phyloP scores from a whole-genome alignment of 2,329 filamentous ascomycete genomes.

The Exophiala spinifera region DNA sequence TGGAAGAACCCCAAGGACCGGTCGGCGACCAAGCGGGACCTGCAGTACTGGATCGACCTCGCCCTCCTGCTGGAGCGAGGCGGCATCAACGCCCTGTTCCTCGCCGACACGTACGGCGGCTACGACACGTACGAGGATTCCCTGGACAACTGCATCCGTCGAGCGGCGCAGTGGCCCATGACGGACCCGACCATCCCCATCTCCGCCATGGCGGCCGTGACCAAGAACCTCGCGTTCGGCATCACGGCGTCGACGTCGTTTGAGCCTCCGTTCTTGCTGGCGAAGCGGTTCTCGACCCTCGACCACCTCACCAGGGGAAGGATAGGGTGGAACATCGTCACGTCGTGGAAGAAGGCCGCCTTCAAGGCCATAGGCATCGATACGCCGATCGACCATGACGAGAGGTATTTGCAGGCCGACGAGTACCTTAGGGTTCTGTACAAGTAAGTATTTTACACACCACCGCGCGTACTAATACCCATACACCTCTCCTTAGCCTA shows the following conservation, averaged over 20 bases:
- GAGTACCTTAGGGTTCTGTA: conserved; percentile 62
- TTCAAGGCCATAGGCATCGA: conserved; percentile 62
- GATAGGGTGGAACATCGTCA: conserved; percentile 67
- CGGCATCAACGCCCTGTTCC: conserved; percentile 61
- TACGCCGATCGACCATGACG: conserved; percentile 58
- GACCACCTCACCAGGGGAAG: conserved; percentile 61
- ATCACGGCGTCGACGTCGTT: conserved; percentile 64
- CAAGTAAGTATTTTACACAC: conserved; percentile 54
- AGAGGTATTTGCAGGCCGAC: conserved; percentile 60
- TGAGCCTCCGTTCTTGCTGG: conserved; percentile 60
- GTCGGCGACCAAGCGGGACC: conserved; percentile 56
- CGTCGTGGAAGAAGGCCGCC: conserved; percentile 60
- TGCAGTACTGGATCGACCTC: conserved; percentile 56
- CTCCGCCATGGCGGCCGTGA: conserved; percentile 64
- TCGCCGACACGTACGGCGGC: conserved; percentile 57
- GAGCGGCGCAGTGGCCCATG: conserved; percentile 63
- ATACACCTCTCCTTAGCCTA: too few relatives aligned
- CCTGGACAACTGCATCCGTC: conserved; percentile 59
- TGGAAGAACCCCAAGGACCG: conserved; percentile 65
- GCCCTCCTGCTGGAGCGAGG: conserved; percentile 55
- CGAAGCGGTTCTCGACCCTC: conserved; percentile 60
- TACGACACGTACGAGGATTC: conserved; percentile 42
- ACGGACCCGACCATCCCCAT: conserved; percentile 64
- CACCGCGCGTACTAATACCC: not conserved
- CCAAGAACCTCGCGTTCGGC: conserved; percentile 61